Base-by-base conservation (phyloP, 176 grass and related monocot species). In the Thalia dealbata region DNA sequence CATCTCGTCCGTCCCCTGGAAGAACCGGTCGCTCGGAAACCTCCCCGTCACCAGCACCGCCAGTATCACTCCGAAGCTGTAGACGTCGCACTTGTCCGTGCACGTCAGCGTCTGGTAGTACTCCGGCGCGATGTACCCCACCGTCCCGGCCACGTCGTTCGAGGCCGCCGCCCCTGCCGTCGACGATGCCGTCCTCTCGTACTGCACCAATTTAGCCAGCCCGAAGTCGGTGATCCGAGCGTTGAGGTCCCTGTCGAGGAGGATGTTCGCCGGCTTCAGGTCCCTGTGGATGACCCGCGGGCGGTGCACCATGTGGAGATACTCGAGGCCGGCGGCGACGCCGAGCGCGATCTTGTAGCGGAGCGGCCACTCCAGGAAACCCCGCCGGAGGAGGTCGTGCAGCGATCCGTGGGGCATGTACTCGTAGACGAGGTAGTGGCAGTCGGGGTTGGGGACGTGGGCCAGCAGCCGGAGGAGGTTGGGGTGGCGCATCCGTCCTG, bases 121-220 rank as follows among this genome's bases (percentile, higher is more conserved):
- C 81, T 97, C 95, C 25, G 95, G 90, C 46, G 95, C 90, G 72
- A 97, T 97, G 85, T 97, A 97, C 0, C 95, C 95, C 14, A 81
- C 3, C 15, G 95, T 93, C 0, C 95, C 95, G 2, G 87, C 95
- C 0, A 97, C 23, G 50, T 90, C 78, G 18, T 85, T 88, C 11
- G 87, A 30, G 0, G 80, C 78, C 38, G 84, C 73, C 75, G 2
- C 19, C 21, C 30, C 56, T 7, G 22, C 18, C 14, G 14, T 19
- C 29, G 12, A 86, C 89, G 60, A 78, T 85, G 58, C 85, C 58
- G 28, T 42, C 50, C 15, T 88, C 95, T 48, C 45, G 45, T 48
- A 48, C 0, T 81, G 81, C 85, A 88, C 86, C 41, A 82, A 75
- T 69, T 88, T 97, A 3, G 95, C 95, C 0, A 97, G 85, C 0